Percentiles rank a stretch among this genome's conserved stretches.
Conservation (phyloP, 225 moss, liverwort and hornwort species). For the Bryoerythrophyllum caledonicum region DNA sequence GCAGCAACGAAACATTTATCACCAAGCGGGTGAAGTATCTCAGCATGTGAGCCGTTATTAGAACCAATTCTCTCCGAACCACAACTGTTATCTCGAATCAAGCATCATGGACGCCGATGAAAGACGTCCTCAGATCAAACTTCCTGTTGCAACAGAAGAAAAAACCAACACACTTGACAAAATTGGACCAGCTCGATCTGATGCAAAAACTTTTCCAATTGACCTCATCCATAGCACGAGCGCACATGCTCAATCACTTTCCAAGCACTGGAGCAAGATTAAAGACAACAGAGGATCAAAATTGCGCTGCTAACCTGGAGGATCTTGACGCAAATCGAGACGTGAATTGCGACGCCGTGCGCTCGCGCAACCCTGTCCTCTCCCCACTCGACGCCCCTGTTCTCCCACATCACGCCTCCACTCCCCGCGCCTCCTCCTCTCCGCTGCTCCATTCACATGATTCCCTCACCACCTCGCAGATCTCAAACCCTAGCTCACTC, state of each 20-base stretch:
- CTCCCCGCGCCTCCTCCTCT: slow-evolving; percentile 21
- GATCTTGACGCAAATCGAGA: slow-evolving; percentile 17
- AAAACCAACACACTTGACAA: slow-evolving; percentile 21
- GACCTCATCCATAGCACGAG: slow-evolving; percentile 17
- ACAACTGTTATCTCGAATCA: slow-evolving; percentile 17
- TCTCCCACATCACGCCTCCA: slow-evolving; percentile 27
- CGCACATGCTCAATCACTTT: slow-evolving; percentile 23
- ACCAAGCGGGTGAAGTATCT: slow-evolving; percentile 14
- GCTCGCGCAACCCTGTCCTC: slow-evolving; percentile 23
- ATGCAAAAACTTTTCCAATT: slow-evolving; percentile 22
- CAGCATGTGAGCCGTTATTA: slow-evolving; percentile 40
- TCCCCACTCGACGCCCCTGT: slow-evolving; percentile 35
- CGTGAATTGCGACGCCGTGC: slow-evolving; percentile 20
- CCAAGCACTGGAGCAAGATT: slow-evolving; percentile 22
- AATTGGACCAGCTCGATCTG: slow-evolving; percentile 29
- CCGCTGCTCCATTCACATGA: slow-evolving; percentile 37
- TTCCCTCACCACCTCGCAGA: slow-evolving; percentile 15
- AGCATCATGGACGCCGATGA: slow-evolving; percentile 14
- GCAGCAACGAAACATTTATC: background rate
- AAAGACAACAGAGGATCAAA: background rate
- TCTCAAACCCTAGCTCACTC: slow-evolving; percentile 44
- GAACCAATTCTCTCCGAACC: slow-evolving; percentile 4
- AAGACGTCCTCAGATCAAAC: slow-evolving; percentile 20
- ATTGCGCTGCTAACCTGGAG: slow-evolving; percentile 9
- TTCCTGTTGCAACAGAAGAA: slow-evolving; percentile 19